A percentile compares a stretch with the other conserved stretches of the same genome.
Conservation (phyloP, 495 filamentous ascomycete species). For the Podospora pseudoanserina region DNA sequence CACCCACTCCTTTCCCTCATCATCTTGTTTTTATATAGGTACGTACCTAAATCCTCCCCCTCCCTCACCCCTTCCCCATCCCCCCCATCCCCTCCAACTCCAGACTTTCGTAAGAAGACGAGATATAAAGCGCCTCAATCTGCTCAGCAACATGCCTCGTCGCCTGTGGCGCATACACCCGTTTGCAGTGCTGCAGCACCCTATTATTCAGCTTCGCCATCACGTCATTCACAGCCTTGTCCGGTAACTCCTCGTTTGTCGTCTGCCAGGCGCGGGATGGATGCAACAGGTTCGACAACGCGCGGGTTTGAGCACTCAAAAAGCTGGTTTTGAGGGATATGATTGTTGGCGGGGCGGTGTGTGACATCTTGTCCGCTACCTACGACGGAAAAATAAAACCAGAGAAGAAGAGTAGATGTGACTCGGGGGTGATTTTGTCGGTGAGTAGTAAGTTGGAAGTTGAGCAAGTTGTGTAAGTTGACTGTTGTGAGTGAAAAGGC, state of each 20-base stretch:
- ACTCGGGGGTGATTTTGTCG: no score
- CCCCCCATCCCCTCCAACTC: constrained; percentile 33
- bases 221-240: constrained; percentile 47
- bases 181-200: constrained; percentile 65
- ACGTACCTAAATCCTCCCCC: constrained; percentile 38
- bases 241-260: constrained; percentile 46
- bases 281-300: constrained; percentile 28
- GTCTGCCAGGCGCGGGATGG: constrained; percentile 58
- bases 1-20: background rate
- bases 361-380: background rate
- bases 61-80: constrained; percentile 29
- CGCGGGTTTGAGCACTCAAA: constrained; percentile 10
- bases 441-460: no score
- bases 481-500: no score
- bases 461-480: no score
- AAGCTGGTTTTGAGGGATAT: constrained; percentile 59
- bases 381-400: background rate
- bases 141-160: constrained; percentile 79
- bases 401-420: no score
- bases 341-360: constrained; percentile 44
- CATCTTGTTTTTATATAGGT: background rate
- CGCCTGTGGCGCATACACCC: constrained; percentile 70
- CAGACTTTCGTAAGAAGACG: no score
- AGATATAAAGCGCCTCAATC: constrained; percentile 68
- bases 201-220: constrained; percentile 58